Evolutionary conservation across 805 yeast species (phyloP).

Genomic region (Kodamaea leandrae): DNA sequence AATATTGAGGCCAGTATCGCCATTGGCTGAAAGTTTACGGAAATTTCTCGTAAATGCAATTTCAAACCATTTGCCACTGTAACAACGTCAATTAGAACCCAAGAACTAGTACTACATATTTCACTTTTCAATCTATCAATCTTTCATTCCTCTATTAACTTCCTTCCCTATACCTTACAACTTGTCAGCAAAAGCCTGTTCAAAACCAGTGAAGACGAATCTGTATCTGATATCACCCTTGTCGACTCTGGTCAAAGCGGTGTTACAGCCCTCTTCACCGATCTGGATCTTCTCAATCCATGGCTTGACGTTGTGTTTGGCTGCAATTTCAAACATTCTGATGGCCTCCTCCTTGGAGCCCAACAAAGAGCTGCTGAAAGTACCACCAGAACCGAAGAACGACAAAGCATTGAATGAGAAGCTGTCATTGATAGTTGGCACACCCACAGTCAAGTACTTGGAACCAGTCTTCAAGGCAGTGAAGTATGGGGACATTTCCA

Average conservation of each 20-base stretch:
- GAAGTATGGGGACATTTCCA: slow-evolving; percentile 20
- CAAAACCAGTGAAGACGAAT: slow-evolving; percentile 57
- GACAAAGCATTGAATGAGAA: slow-evolving; percentile 21
- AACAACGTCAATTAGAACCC: too few species aligned
- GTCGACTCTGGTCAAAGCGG: slow-evolving; percentile 33
- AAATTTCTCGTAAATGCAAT: too few species aligned
- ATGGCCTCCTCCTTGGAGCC: slow-evolving; percentile 36
- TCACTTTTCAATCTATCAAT: not conserved
- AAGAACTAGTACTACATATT: too few species aligned
- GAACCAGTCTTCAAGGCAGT: slow-evolving; percentile 23
- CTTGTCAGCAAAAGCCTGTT: slow-evolving; percentile 35
- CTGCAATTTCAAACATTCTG: slow-evolving; percentile 38
- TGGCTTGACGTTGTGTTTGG: slow-evolving; percentile 32
- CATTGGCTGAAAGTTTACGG: too few species aligned
- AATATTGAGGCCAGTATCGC: too few species aligned
- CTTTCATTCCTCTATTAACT: not conserved
- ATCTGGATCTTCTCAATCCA: slow-evolving; percentile 37
- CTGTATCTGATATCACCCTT: slow-evolving; percentile 42
- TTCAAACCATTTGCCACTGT: too few species aligned
- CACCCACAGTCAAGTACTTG: slow-evolving; percentile 25
- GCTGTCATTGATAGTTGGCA: slow-evolving; percentile 24
- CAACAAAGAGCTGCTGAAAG: slow-evolving; percentile 28
- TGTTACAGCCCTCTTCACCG: slow-evolving; percentile 27
- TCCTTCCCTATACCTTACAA: not conserved
- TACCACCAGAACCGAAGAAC: slow-evolving; percentile 24